phyloP scores from a whole-genome alignment of 148 eudicot species.

The Rhododendron ovatum region DNA sequence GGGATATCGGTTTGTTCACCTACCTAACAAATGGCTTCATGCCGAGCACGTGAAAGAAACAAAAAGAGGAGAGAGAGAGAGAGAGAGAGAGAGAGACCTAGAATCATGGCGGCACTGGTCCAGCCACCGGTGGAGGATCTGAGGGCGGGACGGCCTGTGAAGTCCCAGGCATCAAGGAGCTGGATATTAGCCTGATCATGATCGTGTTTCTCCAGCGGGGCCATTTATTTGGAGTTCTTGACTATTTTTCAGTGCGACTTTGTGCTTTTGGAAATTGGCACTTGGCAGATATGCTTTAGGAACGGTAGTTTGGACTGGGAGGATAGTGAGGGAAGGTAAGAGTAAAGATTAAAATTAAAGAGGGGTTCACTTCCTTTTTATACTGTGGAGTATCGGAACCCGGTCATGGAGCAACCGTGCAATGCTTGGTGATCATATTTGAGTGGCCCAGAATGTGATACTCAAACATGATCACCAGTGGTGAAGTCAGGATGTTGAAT shows the following conservation, averaged over 20 bases:
- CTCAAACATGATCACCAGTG: no score
- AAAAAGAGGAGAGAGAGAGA: background rate
- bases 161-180: constrained; percentile 79
- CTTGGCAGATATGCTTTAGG: background rate
- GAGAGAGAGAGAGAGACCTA: constrained; percentile 36
- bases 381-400: no score
- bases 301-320: background rate
- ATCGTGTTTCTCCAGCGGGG: constrained; percentile 29
- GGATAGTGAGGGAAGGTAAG: background rate
- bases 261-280: no score
- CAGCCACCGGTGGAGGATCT: constrained; percentile 76
- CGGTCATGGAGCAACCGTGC: no score
- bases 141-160: constrained; percentile 62
- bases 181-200: constrained; percentile 17
- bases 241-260: background rate
- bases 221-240: constrained; percentile 11
- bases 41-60: background rate
- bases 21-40: background rate
- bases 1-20: background rate
- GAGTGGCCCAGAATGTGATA: no score
- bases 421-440: no score
- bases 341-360: background rate
- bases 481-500: no score
- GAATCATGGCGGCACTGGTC: constrained; percentile 78
- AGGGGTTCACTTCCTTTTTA: background rate